Evolutionary conservation across 805 yeast species (phyloP).

Genomic region (Ogataea pini): DNA sequence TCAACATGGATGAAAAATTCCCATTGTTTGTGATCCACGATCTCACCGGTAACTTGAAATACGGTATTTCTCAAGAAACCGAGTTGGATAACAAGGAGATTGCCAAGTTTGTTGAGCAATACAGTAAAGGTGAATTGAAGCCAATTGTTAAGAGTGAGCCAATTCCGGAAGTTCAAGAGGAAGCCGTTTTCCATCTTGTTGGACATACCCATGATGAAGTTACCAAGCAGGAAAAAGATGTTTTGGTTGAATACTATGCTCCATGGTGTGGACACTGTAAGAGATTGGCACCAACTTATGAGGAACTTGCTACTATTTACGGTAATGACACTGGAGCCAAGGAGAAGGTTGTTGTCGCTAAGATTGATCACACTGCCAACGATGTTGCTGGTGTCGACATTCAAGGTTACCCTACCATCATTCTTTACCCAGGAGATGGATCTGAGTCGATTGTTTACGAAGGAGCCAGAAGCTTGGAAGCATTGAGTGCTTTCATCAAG

Average conservation of each 20-base stretch:
- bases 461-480: slow-evolving; percentile 74
- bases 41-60: slow-evolving; percentile 65
- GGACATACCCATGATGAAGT: slow-evolving; percentile 78
- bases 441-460: slow-evolving; percentile 63
- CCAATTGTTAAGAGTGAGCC: slow-evolving; percentile 85
- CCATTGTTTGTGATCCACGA: slow-evolving; percentile 93
- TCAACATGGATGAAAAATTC: slow-evolving; percentile 81
- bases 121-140: slow-evolving; percentile 59
- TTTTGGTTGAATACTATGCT: slow-evolving; percentile 89
- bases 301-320: slow-evolving; percentile 77
- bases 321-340: slow-evolving; percentile 48
- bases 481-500: slow-evolving; percentile 68
- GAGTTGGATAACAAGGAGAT: slow-evolving; percentile 55
- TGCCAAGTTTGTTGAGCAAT: slow-evolving; percentile 62
- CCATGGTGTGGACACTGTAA: slow-evolving; percentile 99
- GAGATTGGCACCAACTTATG: slow-evolving; percentile 84
- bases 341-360: slow-evolving; percentile 70
- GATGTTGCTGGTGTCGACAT: slow-evolving; percentile 78
- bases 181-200: slow-evolving; percentile 68
- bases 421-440: slow-evolving; percentile 85
- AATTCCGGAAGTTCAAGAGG: slow-evolving; percentile 79
- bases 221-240: slow-evolving; percentile 64
- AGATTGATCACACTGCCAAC: slow-evolving; percentile 86
- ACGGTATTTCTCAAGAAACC: slow-evolving; percentile 64
- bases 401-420: slow-evolving; percentile 89